Evolutionary conservation across 345 rosid species (phyloP).

Genomic region (Populus alba): DNA sequence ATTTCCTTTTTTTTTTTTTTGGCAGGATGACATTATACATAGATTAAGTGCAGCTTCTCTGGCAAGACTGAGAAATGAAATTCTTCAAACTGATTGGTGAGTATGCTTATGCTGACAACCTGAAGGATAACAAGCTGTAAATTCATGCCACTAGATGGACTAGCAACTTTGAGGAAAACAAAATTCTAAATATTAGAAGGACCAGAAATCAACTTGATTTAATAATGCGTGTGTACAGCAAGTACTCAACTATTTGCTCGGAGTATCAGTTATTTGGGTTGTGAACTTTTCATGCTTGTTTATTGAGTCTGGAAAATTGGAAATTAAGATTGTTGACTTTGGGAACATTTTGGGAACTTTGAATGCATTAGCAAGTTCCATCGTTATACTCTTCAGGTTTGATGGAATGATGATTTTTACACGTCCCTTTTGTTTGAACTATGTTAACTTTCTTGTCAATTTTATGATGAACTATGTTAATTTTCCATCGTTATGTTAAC

Average conservation of each 20-base stretch:
- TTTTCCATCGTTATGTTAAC: no score
- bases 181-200: neutral
- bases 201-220: neutral
- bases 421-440: neutral
- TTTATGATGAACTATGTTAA: neutral
- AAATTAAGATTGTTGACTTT: neutral
- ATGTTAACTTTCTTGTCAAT: neutral
- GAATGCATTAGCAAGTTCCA: neutral
- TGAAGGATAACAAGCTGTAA: neutral
- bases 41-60: conserved; percentile 73
- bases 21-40: conserved; percentile 86
- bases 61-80: conserved; percentile 75
- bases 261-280: neutral
- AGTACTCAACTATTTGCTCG: neutral
- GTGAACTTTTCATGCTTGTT: neutral
- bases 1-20: conserved; percentile 7
- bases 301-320: neutral
- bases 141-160: neutral
- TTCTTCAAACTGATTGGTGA: conserved; percentile 88
- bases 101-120: neutral
- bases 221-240: neutral
- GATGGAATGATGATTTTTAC: neutral
- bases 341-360: neutral
- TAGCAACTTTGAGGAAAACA: neutral
- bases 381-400: neutral